Percentiles rank a stretch among this genome's conserved stretches.
Evolutionary conservation across 2,329 filamentous ascomycete species (phyloP).

Genomic region (Microdochium bolleyi): DNA sequence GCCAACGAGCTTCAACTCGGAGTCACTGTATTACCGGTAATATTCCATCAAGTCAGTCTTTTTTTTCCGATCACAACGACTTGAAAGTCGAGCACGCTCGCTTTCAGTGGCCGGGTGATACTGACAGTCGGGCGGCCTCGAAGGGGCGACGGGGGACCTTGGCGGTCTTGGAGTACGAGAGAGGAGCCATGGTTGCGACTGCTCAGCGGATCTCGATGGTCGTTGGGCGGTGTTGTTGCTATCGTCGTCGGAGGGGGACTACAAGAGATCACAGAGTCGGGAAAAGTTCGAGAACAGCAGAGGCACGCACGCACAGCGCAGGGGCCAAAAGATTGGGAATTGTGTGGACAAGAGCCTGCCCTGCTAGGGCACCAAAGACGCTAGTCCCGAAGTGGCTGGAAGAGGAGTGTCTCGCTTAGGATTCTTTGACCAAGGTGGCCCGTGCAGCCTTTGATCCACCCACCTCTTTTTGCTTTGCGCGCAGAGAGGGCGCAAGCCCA

Average conservation of each 20-base stretch:
- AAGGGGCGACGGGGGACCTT: conserved; percentile 97
- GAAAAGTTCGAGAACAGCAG: conserved; percentile 3
- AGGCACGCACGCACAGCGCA: conserved; percentile 8
- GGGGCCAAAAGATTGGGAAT: conserved; percentile 3
- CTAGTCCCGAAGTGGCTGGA: background rate
- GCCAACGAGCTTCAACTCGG: conserved; percentile 98
- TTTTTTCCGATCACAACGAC: conserved; percentile 63
- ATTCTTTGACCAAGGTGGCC: background rate
- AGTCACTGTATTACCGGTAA: conserved; percentile 63
- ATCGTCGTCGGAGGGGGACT: conserved; percentile 4
- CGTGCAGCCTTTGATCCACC: background rate
- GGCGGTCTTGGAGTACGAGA: conserved; percentile 98
- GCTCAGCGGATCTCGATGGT: conserved; percentile 7
- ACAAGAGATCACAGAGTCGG: conserved; percentile 1
- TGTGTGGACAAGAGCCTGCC: background rate
- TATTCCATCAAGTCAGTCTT: conserved; percentile 49
- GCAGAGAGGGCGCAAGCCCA: background rate
- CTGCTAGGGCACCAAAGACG: background rate
- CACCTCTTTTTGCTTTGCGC: background rate
- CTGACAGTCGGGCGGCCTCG: conserved; percentile 99
- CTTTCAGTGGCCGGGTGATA: conserved; percentile 92
- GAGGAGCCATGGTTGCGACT: conserved; percentile 33
- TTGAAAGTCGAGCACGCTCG: conserved; percentile 97
- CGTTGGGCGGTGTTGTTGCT: conserved; percentile 24
- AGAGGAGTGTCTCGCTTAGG: background rate